Percentiles rank a stretch among this genome's conserved stretches.
These are phyloP conservation scores for Yamadazyma songkhlaensis DNA, from an alignment of 1,139 yeast genomes.

Conservation along the genomic window DNA sequence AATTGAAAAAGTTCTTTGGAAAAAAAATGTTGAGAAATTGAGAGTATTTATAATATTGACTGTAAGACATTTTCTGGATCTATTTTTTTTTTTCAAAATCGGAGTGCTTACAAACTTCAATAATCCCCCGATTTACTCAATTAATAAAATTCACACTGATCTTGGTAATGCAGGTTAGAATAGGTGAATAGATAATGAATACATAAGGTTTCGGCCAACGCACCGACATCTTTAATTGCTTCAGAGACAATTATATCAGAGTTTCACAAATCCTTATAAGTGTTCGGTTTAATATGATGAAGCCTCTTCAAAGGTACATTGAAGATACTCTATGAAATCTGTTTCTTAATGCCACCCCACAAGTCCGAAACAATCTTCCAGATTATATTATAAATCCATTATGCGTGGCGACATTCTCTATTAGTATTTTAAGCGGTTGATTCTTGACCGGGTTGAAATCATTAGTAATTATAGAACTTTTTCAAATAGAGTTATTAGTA, in stretches of 20 bases:
- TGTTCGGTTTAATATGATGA: no score
- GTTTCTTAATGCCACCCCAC: not conserved
- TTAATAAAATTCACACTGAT: no score
- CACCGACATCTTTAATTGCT: conserved; percentile 1
- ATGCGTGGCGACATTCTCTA: conserved; percentile 1
- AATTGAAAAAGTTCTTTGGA: conserved; percentile 1
- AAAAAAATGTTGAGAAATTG: conserved; percentile 2
- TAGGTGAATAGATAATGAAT: no score
- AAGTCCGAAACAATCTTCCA: no score
- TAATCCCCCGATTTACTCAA: no score
- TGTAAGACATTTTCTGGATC: conserved; percentile 2
- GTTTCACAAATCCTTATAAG: not conserved
- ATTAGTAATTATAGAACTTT: not conserved
- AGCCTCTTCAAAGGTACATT: no score
- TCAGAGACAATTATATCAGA: not conserved
- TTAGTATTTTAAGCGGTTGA: conserved; percentile 2
- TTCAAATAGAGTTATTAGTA: no score
- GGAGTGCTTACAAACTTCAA: no score
- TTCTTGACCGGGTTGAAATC: conserved; percentile 2
- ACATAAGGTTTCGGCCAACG: not conserved
- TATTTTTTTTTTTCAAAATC: not conserved
- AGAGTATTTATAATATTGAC: conserved; percentile 3
- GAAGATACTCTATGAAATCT: no score
- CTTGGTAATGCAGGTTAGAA: no score
- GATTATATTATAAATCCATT: not conserved